phyloP scores from a whole-genome alignment of 2,329 filamentous ascomycete genomes.

The Neofusicoccum laricinum region DNA sequence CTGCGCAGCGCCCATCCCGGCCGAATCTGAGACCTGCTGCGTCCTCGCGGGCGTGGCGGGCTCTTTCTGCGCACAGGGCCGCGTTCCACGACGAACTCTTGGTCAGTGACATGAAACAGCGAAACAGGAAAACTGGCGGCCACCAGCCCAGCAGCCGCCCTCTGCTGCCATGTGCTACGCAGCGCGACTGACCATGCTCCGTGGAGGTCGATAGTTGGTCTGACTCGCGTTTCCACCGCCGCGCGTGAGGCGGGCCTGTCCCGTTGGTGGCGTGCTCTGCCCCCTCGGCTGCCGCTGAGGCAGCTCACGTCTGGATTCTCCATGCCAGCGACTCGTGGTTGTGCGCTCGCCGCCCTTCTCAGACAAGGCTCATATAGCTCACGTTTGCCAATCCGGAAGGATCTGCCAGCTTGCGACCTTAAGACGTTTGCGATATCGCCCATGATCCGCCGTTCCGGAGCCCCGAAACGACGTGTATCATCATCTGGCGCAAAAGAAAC shows the following conservation, averaged over 20 bases:
- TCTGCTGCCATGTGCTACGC: background rate
- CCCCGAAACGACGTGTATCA: background rate
- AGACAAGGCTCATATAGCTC: background rate
- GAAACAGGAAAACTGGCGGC: background rate
- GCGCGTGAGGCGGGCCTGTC: background rate
- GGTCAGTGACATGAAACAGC: constrained; percentile 6
- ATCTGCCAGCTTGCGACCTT: background rate
- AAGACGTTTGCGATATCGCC: background rate
- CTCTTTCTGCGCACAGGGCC: background rate
- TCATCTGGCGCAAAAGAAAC: background rate
- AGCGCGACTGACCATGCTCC: background rate
- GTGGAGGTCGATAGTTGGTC: background rate
- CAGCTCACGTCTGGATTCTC: background rate
- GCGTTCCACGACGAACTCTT: background rate
- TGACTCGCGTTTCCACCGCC: background rate
- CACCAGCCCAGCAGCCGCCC: background rate
- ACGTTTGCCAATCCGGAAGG: background rate
- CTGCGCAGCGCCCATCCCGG: constrained; percentile 3
- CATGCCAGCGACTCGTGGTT: background rate
- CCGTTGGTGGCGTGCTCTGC: background rate
- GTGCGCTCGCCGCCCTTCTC: background rate
- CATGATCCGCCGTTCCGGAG: background rate
- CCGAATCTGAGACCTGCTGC: background rate
- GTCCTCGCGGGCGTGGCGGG: background rate
- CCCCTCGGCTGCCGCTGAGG: background rate